A percentile compares a stretch with the other conserved stretches of the same genome.
Conservation (phyloP, 1,139 yeast genomes). For the Pneumocystis carinii region DNA sequence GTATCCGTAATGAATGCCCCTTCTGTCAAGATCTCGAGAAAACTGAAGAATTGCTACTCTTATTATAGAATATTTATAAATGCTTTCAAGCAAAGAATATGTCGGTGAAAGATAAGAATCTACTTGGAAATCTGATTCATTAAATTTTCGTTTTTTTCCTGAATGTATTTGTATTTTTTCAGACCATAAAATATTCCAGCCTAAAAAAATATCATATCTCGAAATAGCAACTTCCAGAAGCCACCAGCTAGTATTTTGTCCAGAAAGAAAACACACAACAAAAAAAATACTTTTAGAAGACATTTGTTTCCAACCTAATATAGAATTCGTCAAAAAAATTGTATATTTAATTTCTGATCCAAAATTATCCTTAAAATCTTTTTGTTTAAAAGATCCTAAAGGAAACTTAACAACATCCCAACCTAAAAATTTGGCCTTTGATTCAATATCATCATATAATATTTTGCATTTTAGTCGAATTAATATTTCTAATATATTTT, state of each 20-base stretch:
- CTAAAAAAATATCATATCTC: background rate
- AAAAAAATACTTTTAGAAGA: slow-evolving; percentile 5
- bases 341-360: background rate
- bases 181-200: background rate
- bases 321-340: slow-evolving; percentile 5
- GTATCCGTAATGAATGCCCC: slow-evolving; percentile 4
- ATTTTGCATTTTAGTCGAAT: slow-evolving; percentile 2
- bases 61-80: slow-evolving; percentile 7
- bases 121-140: background rate
- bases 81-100: slow-evolving; percentile 3
- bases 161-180: background rate
- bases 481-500: background rate
- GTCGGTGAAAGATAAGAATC: background rate
- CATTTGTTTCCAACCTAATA: slow-evolving; percentile 8
- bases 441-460: slow-evolving; percentile 4
- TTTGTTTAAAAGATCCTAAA: slow-evolving; percentile 3
- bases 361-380: slow-evolving; percentile 8
- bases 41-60: slow-evolving; percentile 7
- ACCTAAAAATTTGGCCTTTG: slow-evolving; percentile 1
- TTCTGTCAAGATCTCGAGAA: slow-evolving; percentile 7
- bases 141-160: background rate
- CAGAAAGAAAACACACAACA: slow-evolving; percentile 3
- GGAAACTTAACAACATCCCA: slow-evolving; percentile 4
- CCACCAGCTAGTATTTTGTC: background rate
- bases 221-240: background rate